Conservation (phyloP, 2,329 filamentous ascomycete genomes). For the Penicillium crustosum region DNA sequence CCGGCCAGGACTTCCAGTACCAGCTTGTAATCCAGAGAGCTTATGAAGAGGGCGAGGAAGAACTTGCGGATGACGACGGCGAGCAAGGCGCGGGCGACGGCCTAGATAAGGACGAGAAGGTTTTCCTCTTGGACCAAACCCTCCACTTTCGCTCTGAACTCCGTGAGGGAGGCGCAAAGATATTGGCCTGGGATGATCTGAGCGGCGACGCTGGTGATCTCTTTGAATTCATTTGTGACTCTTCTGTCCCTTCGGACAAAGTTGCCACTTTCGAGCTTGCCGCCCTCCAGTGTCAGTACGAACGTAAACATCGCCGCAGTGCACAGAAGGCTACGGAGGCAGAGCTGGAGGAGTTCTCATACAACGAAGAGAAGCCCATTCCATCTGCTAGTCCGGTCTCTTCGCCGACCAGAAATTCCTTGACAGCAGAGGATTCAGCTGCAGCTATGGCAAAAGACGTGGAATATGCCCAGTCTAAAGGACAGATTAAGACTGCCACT, state of each 20-base stretch:
- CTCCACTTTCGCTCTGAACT: conserved; percentile 84
- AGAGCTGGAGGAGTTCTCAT: conserved; percentile 81
- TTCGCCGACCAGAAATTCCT: conserved; percentile 44
- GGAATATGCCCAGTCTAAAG: conserved; percentile 42
- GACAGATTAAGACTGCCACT: conserved; percentile 39
- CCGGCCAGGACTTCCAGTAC: conserved; percentile 93
- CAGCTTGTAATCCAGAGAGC: conserved; percentile 94
- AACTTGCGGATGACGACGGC: conserved; percentile 85
- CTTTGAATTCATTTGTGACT: conserved; percentile 97
- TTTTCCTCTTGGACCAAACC: conserved; percentile 89
- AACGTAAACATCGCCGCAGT: conserved; percentile 84
- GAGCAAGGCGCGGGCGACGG: conserved; percentile 75
- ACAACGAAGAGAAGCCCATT: conserved; percentile 62
- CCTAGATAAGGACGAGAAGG: conserved; percentile 96
- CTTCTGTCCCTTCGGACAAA: conserved; percentile 65
- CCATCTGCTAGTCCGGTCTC: conserved; percentile 59
- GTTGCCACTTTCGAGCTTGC: conserved; percentile 78
- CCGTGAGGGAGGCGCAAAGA: conserved; percentile 74
- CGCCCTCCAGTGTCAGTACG: conserved; percentile 93
- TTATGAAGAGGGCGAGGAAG: conserved; percentile 96
- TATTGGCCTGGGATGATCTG: conserved; percentile 91
- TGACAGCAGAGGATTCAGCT: conserved; percentile 44
- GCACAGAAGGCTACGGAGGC: conserved; percentile 76
- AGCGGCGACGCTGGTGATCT: conserved; percentile 91
- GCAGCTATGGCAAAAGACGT: conserved; percentile 48